These are phyloP conservation scores for Globisporangium lucens DNA, from an alignment of 352 stramenopile species.

Conservation along the genomic window DNA sequence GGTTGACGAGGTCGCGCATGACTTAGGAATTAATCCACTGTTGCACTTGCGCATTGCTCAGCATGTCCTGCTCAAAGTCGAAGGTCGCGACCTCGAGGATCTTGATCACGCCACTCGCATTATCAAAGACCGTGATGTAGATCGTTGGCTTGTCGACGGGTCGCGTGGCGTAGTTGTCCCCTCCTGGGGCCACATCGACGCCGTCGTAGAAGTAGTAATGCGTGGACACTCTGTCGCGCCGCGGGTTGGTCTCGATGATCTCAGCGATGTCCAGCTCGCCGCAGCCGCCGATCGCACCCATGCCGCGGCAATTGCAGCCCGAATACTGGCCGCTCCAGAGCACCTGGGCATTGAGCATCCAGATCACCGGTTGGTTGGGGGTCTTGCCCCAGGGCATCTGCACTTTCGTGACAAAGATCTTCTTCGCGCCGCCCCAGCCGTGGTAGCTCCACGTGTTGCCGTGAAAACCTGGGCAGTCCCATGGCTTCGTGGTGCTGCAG, in stretches of 20 bases:
- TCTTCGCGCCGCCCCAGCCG: constrained; percentile 57
- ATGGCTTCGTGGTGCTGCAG: constrained; percentile 21
- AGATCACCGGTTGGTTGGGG: constrained; percentile 46
- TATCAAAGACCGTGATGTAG: constrained; percentile 66
- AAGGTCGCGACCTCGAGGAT: constrained; percentile 55
- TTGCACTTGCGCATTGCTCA: constrained; percentile 15
- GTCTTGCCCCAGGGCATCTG: constrained; percentile 36
- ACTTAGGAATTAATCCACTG: constrained; percentile 18
- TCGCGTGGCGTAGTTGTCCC: constrained; percentile 33
- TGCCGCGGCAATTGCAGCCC: constrained; percentile 32
- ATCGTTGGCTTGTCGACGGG: constrained; percentile 29
- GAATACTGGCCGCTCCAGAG: constrained; percentile 19
- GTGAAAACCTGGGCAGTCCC: constrained; percentile 33
- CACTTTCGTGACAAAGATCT: constrained; percentile 68
- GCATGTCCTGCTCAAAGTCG: constrained; percentile 38
- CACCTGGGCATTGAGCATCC: constrained; percentile 54
- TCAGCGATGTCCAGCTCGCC: constrained; percentile 29
- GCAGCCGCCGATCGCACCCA: constrained; percentile 20
- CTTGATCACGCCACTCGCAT: constrained; percentile 45
- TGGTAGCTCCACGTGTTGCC: constrained; percentile 41
- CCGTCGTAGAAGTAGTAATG: constrained; percentile 32
- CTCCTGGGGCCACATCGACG: constrained; percentile 17
- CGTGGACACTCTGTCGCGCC: constrained; percentile 16
- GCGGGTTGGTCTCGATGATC: constrained; percentile 20
- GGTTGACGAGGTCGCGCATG: neutral